These are phyloP conservation scores for Solanum appendiculatum DNA, from an alignment of 257 asterid genomes.

Conservation along the genomic window DNA sequence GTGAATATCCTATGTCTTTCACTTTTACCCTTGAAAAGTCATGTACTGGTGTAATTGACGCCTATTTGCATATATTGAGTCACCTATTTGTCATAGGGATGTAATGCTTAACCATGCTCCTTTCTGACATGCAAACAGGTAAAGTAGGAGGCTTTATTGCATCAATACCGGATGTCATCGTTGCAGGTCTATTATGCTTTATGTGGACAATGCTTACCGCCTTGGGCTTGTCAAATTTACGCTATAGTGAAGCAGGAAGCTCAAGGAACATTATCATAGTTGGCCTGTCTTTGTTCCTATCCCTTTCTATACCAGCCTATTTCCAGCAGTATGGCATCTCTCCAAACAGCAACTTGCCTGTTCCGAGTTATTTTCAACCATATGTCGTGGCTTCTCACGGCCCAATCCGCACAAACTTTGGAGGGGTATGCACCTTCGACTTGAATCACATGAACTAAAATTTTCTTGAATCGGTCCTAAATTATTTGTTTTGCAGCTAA, in stretches of 20 bases:
- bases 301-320: conserved; percentile 83
- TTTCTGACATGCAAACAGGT: conserved; percentile 35
- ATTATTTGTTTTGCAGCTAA: conserved; percentile 43
- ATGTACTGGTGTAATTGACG: background rate
- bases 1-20: background rate
- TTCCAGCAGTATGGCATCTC: conserved; percentile 86
- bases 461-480: background rate
- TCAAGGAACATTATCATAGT: conserved; percentile 93
- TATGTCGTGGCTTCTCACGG: conserved; percentile 89
- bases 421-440: conserved; percentile 49
- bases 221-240: conserved; percentile 79
- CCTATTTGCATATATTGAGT: background rate
- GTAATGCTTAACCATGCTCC: background rate
- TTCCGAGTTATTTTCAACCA: conserved; percentile 83
- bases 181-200: conserved; percentile 92
- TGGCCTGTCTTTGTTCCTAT: conserved; percentile 79
- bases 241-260: conserved; percentile 97
- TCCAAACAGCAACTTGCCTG: conserved; percentile 63
- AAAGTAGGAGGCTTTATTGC: conserved; percentile 97
- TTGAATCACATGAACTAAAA: background rate
- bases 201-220: conserved; percentile 98
- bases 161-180: conserved; percentile 88
- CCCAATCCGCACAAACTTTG: conserved; percentile 59
- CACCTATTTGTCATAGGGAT: background rate
- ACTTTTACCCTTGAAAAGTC: background rate